Base-by-base conservation (phyloP, 768 basidiomycete genomes). In the Suillus lakei region DNA sequence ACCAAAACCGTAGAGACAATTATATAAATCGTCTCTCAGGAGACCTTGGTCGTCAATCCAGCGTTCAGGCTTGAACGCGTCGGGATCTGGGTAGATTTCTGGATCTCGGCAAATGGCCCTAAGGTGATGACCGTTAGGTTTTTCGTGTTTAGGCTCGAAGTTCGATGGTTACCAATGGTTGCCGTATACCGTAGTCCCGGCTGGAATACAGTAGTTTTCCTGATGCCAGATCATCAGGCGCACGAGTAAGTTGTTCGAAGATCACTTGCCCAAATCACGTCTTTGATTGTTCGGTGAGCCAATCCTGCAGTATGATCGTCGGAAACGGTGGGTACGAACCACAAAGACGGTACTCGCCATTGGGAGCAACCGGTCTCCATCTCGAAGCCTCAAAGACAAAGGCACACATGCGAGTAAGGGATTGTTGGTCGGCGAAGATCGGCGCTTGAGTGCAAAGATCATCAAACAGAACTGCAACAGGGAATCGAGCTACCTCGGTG, bases 1-100 rank as follows among this genome's bases (percentile, higher is more conserved):
- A 86, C 60, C 86, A 85, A 87, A 39, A 85, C 67, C 83, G 79
- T 6, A 85, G 85, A 43, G 83, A 73, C 71, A 88, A 86, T n/a
- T 53, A 63, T 64, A 87, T 84, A 3, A 84, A 84, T 53, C 26
- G 30, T 62, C 61, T 26, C 54, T 30, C 23, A 53, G 16, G 7
- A 59, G 16, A 51, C 50, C 50, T 28, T 51, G 28, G 16, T 51
- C 16, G 15, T 51, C 28, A 18, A 51, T 28, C 50, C 50, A 51
- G 8, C 50, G 50, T 10, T 51, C 28, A 30, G 50, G 50, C 18
- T 51, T 30, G 18, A 51, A 51, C 2, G 26, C 26, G 8, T 51
- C 28, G 5, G 50, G 28, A 8, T 51, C 50, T 4, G 50, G 50
- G 18, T 2, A 51, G 16, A 51, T 28, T 30, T 51, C 50, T 51